Evolutionary conservation across 495 filamentous ascomycete genomes (phyloP).

Genomic region (Aspergillus cristatus): DNA sequence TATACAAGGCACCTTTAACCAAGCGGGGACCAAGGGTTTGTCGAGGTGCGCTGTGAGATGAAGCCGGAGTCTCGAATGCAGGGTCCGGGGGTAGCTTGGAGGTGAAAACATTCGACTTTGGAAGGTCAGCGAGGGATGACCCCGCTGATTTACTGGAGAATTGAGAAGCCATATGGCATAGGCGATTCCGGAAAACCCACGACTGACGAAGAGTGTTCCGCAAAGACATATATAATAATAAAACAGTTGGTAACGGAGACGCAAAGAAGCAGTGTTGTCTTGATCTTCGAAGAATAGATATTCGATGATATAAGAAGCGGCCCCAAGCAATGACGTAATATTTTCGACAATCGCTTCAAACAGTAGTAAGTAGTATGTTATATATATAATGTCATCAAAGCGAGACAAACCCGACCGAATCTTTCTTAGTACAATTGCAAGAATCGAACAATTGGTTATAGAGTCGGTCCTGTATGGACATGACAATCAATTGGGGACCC

Average conservation of each 20-base stretch:
- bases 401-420: too few relatives aligned
- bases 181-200: constrained; percentile 13
- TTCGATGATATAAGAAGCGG: neutral
- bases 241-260: neutral
- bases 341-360: too few relatives aligned
- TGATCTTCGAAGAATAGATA: too few relatives aligned
- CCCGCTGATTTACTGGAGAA: constrained; percentile 27
- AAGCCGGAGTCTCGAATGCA: constrained; percentile 67
- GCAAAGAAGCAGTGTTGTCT: too few relatives aligned
- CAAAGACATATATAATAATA: constrained; percentile 24
- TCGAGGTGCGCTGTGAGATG: constrained; percentile 71
- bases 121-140: constrained; percentile 56
- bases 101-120: constrained; percentile 82
- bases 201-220: constrained; percentile 7
- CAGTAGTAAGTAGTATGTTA: too few relatives aligned
- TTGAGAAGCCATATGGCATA: constrained; percentile 45
- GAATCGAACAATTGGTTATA: too few relatives aligned
- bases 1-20: constrained; percentile 81
- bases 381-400: too few relatives aligned
- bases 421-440: too few relatives aligned
- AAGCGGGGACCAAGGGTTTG: constrained; percentile 67
- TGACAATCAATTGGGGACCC: too few relatives aligned
- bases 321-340: constrained; percentile 1
- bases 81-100: constrained; percentile 69
- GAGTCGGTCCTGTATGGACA: too few relatives aligned